Base-by-base conservation (phyloP, 2,329 filamentous ascomycete genomes). In the Penicillium sp. region DNA sequence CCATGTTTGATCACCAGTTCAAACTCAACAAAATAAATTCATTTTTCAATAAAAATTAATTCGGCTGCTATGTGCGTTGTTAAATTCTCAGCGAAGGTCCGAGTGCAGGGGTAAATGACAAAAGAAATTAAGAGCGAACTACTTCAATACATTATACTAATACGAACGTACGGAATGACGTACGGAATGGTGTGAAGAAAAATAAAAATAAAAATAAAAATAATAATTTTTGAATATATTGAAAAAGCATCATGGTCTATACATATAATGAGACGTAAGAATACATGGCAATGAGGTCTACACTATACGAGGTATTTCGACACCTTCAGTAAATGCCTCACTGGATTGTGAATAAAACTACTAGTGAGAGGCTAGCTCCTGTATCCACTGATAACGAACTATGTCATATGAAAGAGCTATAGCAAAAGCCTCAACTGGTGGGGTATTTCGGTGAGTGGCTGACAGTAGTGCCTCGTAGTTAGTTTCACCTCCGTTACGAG, bases 311-410 rank as follows among this genome's bases (percentile, higher is more conserved):
- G 45, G 52, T 35, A 59, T 50, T 59, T 59, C 35, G 49, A 29
- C 44, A n/a, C 45, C 35, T 23, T 21, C 33, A 42, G 19, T 42
- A 63, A 66, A 65, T 60, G 55, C 62, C 55, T 60, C 62, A 66
- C 56, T 54, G 54, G 62, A 58, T 63, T 59, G 52, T 51, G 55
- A 47, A 29, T 55, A 37, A 25, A 54, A 33, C 8, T 21, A 52
- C n/a, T 21, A 46, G 58, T 52, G 57, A 60, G 56, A 27, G 54
- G 54, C 48, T 52, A 19, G 46, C 13, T 50, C 29, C 49, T 43
- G 27, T 42, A 47, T 31, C 29, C 48, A 39, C 48, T 58, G 52
- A 62, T 57, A 57, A 57, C 54, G 39, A 31, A 44, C 45, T 37
- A 59, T 59, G 51, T 54, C 54, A 60, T 58, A 13, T 19, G 25